phyloP scores from a whole-genome alignment of 768 basidiomycete genomes.

The Termitomyces sp. region DNA sequence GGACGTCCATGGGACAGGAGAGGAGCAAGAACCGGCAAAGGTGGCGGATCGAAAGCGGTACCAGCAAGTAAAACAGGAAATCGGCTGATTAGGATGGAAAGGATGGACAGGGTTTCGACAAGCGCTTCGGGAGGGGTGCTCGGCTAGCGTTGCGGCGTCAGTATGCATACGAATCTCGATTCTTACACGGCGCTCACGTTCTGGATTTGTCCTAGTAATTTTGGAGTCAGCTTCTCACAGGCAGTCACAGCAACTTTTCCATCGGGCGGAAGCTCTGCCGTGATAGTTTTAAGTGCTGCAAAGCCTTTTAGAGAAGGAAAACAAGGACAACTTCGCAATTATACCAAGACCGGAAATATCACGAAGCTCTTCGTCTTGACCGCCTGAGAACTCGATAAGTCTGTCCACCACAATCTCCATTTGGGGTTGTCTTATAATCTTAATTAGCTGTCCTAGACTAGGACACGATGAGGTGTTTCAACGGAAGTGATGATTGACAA shows the following conservation, averaged over 20 bases:
- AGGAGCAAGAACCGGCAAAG: constrained; percentile 63
- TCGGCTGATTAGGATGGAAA: constrained; percentile 83
- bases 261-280: constrained; percentile 80
- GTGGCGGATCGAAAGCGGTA: constrained; percentile 46
- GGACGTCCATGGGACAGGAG: constrained; percentile 71
- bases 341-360: constrained; percentile 92
- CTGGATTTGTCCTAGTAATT: constrained; percentile 71
- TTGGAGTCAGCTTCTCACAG: constrained; percentile 80
- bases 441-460: constrained; percentile 87
- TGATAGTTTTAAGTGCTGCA: constrained; percentile 90
- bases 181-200: constrained; percentile 41
- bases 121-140: constrained; percentile 75
- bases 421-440: constrained; percentile 76
- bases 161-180: not conserved
- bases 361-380: constrained; percentile 86
- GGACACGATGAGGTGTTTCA: constrained; percentile 2
- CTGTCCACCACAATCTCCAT: constrained; percentile 88
- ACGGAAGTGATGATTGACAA: not conserved
- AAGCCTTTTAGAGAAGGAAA: not conserved
- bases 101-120: constrained; percentile 76
- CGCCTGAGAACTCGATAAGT: constrained; percentile 78
- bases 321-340: constrained; percentile 13
- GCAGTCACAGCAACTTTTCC: constrained; percentile 74
- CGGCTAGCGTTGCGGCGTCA: constrained; percentile 30
- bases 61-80: constrained; percentile 67